phyloP scores from a whole-genome alignment of 441 rosid species.

The Lepidium campestre region DNA sequence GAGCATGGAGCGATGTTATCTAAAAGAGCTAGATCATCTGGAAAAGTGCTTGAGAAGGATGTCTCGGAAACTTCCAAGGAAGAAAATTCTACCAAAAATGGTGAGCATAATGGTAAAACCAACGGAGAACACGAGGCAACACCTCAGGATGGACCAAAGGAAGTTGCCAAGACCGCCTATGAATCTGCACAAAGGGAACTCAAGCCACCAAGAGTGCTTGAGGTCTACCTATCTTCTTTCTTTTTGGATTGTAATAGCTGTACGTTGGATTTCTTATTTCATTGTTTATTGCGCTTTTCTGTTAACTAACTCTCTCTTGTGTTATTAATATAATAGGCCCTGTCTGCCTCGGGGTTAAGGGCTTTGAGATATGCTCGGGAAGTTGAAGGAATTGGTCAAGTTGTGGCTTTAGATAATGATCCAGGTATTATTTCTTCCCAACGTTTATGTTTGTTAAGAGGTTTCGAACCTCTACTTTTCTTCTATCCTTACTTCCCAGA shows the following conservation, averaged over 20 bases:
- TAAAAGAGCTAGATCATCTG: slow-evolving; percentile 47
- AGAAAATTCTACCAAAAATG: slow-evolving; percentile 29
- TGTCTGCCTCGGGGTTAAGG: slow-evolving; percentile 93
- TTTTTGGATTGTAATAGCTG: not conserved
- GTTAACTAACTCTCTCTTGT: slow-evolving; percentile 2
- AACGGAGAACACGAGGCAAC: slow-evolving; percentile 44
- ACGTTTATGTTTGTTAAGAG: not conserved
- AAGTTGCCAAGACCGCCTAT: slow-evolving; percentile 35
- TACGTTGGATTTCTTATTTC: not conserved
- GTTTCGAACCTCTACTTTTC: not conserved
- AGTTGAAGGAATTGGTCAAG: slow-evolving; percentile 86
- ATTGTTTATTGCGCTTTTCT: not conserved
- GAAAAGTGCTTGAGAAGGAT: slow-evolving; percentile 42
- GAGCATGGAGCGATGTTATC: slow-evolving; percentile 66
- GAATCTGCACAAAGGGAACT: slow-evolving; percentile 48
- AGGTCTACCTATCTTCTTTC: slow-evolving; percentile 44
- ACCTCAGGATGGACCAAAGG: slow-evolving; percentile 45
- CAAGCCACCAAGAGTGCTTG: slow-evolving; percentile 85
- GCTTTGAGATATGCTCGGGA: slow-evolving; percentile 91
- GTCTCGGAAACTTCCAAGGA: slow-evolving; percentile 31
- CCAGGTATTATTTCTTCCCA: slow-evolving; percentile 39
- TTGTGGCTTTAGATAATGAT: slow-evolving; percentile 93
- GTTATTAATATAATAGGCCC: slow-evolving; percentile 47
- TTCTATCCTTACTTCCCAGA: not conserved
- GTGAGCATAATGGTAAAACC: slow-evolving; percentile 29